phyloP scores from a whole-genome alignment of 2,329 filamentous ascomycete species.

The Hymenoscyphus fraxineus region DNA sequence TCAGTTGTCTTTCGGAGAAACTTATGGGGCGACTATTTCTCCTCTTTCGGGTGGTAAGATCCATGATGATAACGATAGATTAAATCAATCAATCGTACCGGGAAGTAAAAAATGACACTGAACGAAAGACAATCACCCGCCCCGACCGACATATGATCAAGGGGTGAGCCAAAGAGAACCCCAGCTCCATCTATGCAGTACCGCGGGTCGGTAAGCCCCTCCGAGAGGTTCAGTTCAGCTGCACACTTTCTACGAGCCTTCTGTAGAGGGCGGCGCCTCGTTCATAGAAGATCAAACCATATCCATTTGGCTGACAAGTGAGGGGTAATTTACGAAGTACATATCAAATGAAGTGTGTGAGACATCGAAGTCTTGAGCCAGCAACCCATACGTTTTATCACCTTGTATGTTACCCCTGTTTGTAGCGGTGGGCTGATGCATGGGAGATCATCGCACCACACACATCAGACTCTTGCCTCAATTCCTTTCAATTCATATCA shows the following conservation, averaged over 20 bases:
- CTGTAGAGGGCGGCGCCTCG: neutral
- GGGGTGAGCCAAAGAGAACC: slow-evolving; percentile 4
- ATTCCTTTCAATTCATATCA: neutral
- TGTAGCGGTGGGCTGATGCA: neutral
- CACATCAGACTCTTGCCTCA: neutral
- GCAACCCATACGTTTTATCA: neutral
- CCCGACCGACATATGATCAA: neutral
- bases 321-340: slow-evolving; percentile 3
- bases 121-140: neutral
- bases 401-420: neutral
- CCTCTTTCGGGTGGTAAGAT: neutral
- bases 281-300: neutral
- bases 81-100: slow-evolving; percentile 8
- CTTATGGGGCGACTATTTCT: neutral
- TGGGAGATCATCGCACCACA: neutral
- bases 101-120: neutral
- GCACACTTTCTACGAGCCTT: neutral
- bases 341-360: neutral
- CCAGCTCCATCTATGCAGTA: slow-evolving; percentile 7
- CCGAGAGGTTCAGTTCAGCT: neutral
- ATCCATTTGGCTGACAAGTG: neutral
- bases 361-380: neutral
- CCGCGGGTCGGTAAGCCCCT: slow-evolving; percentile 5
- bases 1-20: neutral
- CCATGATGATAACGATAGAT: slow-evolving; percentile 4